Evolutionary conservation across 2,329 filamentous ascomycete species (phyloP), one percentile per base, ranked within the genome.

Genomic region (Hymenoscyphus linearis): DNA sequence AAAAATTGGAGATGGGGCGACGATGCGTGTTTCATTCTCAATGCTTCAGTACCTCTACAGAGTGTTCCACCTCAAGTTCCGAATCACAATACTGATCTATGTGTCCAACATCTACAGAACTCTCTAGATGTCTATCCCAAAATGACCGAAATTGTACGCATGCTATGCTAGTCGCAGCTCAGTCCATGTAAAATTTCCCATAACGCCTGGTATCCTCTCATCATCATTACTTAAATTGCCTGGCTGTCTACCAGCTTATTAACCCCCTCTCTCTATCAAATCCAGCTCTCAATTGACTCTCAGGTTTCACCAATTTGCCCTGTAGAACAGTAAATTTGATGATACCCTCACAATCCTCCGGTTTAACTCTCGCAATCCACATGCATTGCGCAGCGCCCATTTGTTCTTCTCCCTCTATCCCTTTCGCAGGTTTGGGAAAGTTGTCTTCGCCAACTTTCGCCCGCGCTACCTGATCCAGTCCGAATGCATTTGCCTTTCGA

Each of bases 231-330:
- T 31, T 9, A 9, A 31, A 0, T 3, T 31, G 31, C 3, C 44
- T 25, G 44, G 18, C 25, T 25, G 3, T 50, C 44, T 50, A 98
- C 95, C 95, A 99, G 77, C 93, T 98, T 73, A 91, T 84, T 68
- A 96, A 60, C 9, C 91, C 90, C 73, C 80, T 91, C 60, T 80
- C 81, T 53, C 95, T 80, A 79, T 99, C 92, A 76, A 98, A 99
- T 0, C 95, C 95, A 27, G 90, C 95, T 63, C 95, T 79, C 66
- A 99, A 75, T 79, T 98, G 93, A 60, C 82, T 82, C 72, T 88
- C 88, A 0, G 93, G 91, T 80, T 97, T 96, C 58, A 98, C 86
- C 27, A 98, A 85, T 79, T 97, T 98, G 26, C 95, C 95, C 78
- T 96, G 89, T 70, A 98, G 74, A 2, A 99, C 83, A 0, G 95